Conservation (phyloP, 192 early-diverging fungal species). For the Geosiphon pyriformis region DNA sequence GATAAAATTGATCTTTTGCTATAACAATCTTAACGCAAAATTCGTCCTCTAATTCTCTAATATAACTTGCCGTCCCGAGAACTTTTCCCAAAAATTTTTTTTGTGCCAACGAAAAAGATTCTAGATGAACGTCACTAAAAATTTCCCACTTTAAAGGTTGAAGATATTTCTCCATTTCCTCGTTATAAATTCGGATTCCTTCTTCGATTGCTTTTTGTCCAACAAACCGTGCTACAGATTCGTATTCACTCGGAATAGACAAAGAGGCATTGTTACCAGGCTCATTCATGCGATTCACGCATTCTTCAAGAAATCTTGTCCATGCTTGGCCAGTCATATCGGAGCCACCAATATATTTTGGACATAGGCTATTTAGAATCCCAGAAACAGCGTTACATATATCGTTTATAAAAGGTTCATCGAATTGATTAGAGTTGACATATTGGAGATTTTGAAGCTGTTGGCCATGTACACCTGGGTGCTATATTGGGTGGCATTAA, state of each 20-base stretch:
- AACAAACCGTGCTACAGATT: conserved; percentile 1
- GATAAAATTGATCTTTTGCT: not conserved
- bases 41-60: not conserved
- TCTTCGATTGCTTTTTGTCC: not conserved
- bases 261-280: conserved; percentile 1
- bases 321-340: conserved; percentile 10
- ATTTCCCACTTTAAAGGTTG: not conserved
- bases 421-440: not conserved
- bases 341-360: conserved; percentile 17
- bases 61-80: not conserved
- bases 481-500: not conserved
- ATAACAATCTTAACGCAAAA: not conserved
- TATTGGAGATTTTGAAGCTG: conserved; percentile 9
- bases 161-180: not conserved
- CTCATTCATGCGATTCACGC: conserved; percentile 11
- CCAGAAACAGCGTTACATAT: not conserved
- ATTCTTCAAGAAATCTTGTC: conserved; percentile 12
- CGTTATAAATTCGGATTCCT: not conserved
- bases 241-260: conserved; percentile 17
- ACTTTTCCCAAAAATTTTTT: conserved; percentile 5
- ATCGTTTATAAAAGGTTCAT: not conserved
- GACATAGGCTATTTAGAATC: not conserved
- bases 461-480: not conserved
- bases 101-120: not conserved
- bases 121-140: not conserved